Conservation (phyloP, 2,329 filamentous ascomycete genomes). For the Fusarium sp. region DNA sequence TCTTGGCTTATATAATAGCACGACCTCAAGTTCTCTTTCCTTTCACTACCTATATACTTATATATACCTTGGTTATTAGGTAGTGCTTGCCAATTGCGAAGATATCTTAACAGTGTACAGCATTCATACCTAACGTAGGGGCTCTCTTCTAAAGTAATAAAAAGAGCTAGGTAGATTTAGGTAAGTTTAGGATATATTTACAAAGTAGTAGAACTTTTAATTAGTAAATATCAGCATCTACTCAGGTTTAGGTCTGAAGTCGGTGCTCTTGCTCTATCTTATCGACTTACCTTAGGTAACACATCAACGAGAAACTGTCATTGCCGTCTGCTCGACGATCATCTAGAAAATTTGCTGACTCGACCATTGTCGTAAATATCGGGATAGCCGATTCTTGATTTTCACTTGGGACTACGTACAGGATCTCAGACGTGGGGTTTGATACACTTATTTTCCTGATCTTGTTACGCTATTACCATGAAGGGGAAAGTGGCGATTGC, state of each 20-base stretch:
- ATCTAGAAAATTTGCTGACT: not conserved
- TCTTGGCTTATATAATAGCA: not conserved
- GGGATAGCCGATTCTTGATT: not conserved
- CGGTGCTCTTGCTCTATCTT: not conserved
- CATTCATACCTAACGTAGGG: not conserved
- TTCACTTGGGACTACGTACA: not conserved
- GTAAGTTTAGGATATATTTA: not conserved
- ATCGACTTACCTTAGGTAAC: not conserved
- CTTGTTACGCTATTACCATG: conserved; percentile 28
- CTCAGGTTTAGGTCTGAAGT: not conserved
- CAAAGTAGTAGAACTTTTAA: not conserved
- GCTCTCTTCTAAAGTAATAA: not conserved
- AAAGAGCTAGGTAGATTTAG: not conserved
- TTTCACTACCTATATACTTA: not conserved
- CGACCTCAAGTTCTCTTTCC: not conserved
- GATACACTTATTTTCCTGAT: conserved; percentile 9
- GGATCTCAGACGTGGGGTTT: conserved; percentile 15
- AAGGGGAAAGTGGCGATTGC: conserved; percentile 41
- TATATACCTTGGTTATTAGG: not conserved
- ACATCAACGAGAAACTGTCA: not conserved
- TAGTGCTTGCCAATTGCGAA: not conserved
- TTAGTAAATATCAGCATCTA: not conserved
- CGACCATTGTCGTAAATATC: not conserved
- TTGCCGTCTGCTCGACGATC: not conserved
- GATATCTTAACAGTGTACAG: not conserved